Percentiles rank a stretch among this genome's conserved stretches.
Conservation (phyloP, 768 basidiomycete species). For the Gautieria morchelliformis region DNA sequence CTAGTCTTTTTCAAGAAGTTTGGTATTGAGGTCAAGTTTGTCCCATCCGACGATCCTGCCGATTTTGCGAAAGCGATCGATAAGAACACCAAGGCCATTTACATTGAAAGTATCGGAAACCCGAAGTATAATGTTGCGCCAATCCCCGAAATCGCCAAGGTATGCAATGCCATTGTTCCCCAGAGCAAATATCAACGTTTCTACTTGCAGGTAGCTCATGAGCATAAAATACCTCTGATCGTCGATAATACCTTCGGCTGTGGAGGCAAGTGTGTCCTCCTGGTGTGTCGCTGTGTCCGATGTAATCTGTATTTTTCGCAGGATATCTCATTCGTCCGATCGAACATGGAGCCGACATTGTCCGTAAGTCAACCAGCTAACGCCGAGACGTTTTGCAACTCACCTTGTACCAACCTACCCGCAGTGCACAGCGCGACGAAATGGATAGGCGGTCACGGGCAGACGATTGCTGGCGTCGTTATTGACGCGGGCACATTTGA, state of each 20-base stretch:
- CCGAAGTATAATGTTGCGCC: conserved; percentile 63
- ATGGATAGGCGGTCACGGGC: conserved; percentile 80
- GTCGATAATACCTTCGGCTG: conserved; percentile 78
- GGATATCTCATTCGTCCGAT: conserved; percentile 61
- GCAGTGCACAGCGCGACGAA: conserved; percentile 71
- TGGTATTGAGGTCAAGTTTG: conserved; percentile 57
- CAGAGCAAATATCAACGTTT: neutral
- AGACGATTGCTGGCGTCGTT: conserved; percentile 68
- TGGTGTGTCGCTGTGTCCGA: neutral
- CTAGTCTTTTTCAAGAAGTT: conserved; percentile 59
- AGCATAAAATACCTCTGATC: conserved; percentile 62
- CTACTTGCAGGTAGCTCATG: conserved; percentile 50
- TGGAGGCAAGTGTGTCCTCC: conserved; percentile 31
- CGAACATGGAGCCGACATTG: conserved; percentile 67
- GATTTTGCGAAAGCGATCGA: conserved; percentile 63
- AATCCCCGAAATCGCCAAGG: conserved; percentile 61
- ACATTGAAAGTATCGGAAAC: conserved; percentile 72
- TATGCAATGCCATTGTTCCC: conserved; percentile 15
- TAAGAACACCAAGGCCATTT: conserved; percentile 67
- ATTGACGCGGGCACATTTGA: conserved; percentile 50
- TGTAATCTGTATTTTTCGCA: neutral
- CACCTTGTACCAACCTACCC: neutral
- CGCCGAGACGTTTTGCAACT: neutral
- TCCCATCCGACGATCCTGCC: conserved; percentile 43
- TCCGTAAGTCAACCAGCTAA: conserved; percentile 30